Base-by-base conservation (phyloP, 192 early-diverging fungal genomes). In the Backusella tuberculispora region DNA sequence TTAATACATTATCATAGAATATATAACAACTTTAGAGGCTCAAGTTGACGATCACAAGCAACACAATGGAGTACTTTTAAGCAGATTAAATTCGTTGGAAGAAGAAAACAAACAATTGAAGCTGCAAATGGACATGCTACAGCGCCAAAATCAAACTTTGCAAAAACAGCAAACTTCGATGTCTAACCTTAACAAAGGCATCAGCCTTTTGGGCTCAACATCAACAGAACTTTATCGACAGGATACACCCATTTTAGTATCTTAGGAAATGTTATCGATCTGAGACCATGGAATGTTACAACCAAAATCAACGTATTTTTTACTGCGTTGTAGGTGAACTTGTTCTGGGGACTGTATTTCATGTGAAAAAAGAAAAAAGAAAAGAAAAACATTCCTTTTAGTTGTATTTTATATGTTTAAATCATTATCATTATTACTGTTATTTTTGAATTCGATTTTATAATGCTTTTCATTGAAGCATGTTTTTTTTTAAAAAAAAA, bases 1-100 rank as follows among this genome's bases (percentile, higher is more conserved):
- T 21, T 7, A 53, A 53, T 4, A 53, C 6, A 19, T 5, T 4
- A 53, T 21, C 17, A 53, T 46, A 69, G 74, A 80, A 67, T 79
- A 79, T 50, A 74, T 79, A 21, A 48, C 73, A 13, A 75, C 66
- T 17, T 73, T 79, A 6, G 78, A 79, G 37, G 66, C 43, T 10
- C 78, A 79, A 48, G 48, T 78, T 19, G 50, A 70, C 41, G 38
- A 75, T 29, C 74, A 66, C 26, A 76, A 69, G 38, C 17, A 50
- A 26, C 29, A 24, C 19, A 37, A 44, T 24, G 48, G 71, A 63
- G 44, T 71, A 17, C 42, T 75, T 13, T 17, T 34, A n/a, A 29
- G 43, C 17, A 34, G 47, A 56, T 42, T 76, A 66, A 26, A 50
- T 10, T 24, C 42, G 10, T 21, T 68, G 45, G 66, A 76, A 63